Evolutionary conservation across 1,284 basidiomycete genomes (phyloP).

Genomic region (Psilocybe mexicana): DNA sequence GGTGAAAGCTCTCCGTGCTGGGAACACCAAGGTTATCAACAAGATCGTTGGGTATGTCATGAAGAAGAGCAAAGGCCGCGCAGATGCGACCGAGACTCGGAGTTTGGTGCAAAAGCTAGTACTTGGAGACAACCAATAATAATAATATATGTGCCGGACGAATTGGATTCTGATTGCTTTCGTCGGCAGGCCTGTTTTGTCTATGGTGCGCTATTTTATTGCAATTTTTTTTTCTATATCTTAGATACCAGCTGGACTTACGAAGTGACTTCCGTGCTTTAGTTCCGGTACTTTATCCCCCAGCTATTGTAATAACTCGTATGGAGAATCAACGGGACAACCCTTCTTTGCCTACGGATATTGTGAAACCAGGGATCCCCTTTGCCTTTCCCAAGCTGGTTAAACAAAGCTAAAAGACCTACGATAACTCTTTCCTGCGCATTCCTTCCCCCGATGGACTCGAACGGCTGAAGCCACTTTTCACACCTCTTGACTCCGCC

Average conservation of each 20-base stretch:
- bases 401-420: not conserved
- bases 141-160: not conserved
- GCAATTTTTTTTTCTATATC: no score
- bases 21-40: slow-evolving; percentile 84
- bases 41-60: slow-evolving; percentile 90
- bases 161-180: no score
- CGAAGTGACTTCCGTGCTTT: no score
- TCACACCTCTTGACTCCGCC: not conserved
- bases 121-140: not conserved
- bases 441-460: not conserved
- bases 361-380: not conserved
- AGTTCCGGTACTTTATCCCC: no score
- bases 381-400: not conserved
- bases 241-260: no score
- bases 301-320: no score
- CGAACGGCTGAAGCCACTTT: not conserved
- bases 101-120: slow-evolving; percentile 46
- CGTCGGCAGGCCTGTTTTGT: no score
- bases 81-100: slow-evolving; percentile 61
- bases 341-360: not conserved
- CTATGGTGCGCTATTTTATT: no score
- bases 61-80: slow-evolving; percentile 79
- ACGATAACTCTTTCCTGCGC: not conserved
- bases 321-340: not conserved
- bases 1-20: slow-evolving; percentile 66